Evolutionary conservation across 2,329 filamentous ascomycete species (phyloP).

Genomic region (Geoglossum cookeanum): DNA sequence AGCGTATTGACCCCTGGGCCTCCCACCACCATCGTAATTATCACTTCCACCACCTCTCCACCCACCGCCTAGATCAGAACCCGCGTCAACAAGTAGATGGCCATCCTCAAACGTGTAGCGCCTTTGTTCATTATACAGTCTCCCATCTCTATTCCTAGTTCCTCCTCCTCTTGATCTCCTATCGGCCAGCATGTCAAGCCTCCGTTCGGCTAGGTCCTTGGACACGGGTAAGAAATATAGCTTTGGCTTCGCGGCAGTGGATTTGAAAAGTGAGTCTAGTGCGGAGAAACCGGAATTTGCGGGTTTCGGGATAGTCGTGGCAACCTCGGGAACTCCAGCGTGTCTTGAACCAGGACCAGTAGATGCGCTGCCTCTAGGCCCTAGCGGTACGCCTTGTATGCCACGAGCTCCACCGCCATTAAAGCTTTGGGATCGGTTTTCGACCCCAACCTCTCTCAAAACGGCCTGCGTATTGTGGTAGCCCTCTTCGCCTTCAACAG

Average conservation of each 20-base stretch:
- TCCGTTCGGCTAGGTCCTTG: conserved; percentile 40
- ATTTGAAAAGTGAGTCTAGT: conserved; percentile 40
- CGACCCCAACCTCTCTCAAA: conserved; percentile 30
- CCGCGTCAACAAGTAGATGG: conserved; percentile 49
- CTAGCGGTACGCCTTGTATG: conserved; percentile 15
- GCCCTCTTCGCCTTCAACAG: conserved; percentile 29
- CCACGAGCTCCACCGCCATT: conserved; percentile 14
- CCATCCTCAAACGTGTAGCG: conserved; percentile 55
- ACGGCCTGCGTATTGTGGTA: conserved; percentile 28
- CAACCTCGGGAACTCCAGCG: conserved; percentile 3
- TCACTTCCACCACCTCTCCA: conserved; percentile 1
- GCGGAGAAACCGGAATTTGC: conserved; percentile 28
- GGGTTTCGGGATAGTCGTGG: conserved; percentile 7
- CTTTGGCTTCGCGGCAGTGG: conserved; percentile 41
- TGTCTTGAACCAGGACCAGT: conserved; percentile 2
- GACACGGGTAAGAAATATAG: conserved; percentile 48
- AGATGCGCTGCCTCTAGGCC: conserved; percentile 12
- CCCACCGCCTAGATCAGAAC: conserved; percentile 38
- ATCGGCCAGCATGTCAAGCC: conserved; percentile 40
- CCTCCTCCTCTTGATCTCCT: not conserved
- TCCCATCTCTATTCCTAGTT: not conserved
- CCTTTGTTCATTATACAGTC: conserved; percentile 35
- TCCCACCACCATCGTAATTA: not conserved
- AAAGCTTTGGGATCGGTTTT: not conserved
- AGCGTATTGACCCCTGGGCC: not conserved